Conservation (phyloP, 306 rosid species). For the Argentina anserina region DNA sequence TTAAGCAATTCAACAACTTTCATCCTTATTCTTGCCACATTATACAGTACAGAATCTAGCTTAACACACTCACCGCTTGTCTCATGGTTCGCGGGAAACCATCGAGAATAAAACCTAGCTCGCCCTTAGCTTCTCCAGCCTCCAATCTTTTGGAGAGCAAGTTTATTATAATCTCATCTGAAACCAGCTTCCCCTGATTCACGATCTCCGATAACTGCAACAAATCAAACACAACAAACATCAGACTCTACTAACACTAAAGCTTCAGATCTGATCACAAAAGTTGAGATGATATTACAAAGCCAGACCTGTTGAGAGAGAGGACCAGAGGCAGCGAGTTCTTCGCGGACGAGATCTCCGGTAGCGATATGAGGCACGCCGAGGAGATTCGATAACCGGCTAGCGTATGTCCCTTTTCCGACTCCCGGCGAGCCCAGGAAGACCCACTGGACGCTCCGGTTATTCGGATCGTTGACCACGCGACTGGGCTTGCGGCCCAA, state of each 20-base stretch:
- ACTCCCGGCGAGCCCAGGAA: constrained; percentile 92
- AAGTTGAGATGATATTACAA: neutral
- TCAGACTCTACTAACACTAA: neutral
- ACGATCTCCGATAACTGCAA: constrained; percentile 86
- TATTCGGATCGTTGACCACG: constrained; percentile 38
- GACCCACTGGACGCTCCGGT: constrained; percentile 75
- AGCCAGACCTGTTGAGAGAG: constrained; percentile 56
- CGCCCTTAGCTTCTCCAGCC: constrained; percentile 69
- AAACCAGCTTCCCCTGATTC: constrained; percentile 81
- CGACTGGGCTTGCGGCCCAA: constrained; percentile 27
- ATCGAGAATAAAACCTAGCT: constrained; percentile 91
- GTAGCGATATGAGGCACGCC: constrained; percentile 86
- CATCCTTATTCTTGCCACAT: neutral
- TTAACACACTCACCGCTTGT: constrained; percentile 74
- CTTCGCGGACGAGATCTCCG: constrained; percentile 92
- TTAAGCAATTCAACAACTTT: neutral
- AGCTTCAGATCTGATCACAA: neutral
- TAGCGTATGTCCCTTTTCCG: constrained; percentile 89
- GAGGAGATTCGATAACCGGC: constrained; percentile 77
- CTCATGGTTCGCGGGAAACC: constrained; percentile 91
- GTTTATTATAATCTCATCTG: constrained; percentile 80
- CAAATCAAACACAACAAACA: constrained; percentile 8
- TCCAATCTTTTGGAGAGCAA: constrained; percentile 80
- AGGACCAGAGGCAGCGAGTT: constrained; percentile 74
- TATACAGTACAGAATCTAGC: neutral